Evolutionary conservation across 2,329 filamentous ascomycete genomes (phyloP), one percentile per base, ranked within the genome.

Genomic region (Tolypocladium capitatum): DNA sequence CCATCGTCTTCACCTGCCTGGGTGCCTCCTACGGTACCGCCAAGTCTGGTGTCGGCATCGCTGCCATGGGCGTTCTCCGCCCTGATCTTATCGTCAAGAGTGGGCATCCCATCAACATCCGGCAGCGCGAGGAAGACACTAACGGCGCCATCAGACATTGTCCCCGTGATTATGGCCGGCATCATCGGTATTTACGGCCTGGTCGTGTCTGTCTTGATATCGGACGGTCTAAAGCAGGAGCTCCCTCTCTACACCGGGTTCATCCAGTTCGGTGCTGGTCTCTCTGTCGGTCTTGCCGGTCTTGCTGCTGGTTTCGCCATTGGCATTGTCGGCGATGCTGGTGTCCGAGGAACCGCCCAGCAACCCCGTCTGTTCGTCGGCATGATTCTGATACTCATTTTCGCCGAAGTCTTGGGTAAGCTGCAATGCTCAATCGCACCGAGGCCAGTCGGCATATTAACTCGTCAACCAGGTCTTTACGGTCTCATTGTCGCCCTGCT

Each of bases 131-230:
- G 34, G 13, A 20, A 18, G 33, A 42, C 52, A 43, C 57, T 65
- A 46, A 60, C 45, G 18, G 16, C 10, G 21, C 20, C 18, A 30
- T 0, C 58, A 97, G 91, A 96, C 80, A 96, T 97, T 70, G 91
- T 97, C 56, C 92, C 92, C 68, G 92, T 97, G 72, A 95, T 98
- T 83, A 98, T 98, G 92, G 92, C 92, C 78, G 92, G 92, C 97
- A 98, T 98, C 72, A 97, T 98, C 73, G 92, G 88, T 85, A 97
- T 98, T 70, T 98, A 92, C 74, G 86, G 86, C 62, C 79, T 92
- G 56, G 86, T 92, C 71, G 86, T 91, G 52, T 90, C 86, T 18
- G 86, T 92, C 67, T 72, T 92, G 62, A 88, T 92, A 64, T 89
- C 86, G 63, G 85, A 88, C 67, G 81, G 80, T 60, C 74, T 92